phyloP scores from a whole-genome alignment of 2,329 filamentous ascomycete species.

The Cercospora sojina region DNA sequence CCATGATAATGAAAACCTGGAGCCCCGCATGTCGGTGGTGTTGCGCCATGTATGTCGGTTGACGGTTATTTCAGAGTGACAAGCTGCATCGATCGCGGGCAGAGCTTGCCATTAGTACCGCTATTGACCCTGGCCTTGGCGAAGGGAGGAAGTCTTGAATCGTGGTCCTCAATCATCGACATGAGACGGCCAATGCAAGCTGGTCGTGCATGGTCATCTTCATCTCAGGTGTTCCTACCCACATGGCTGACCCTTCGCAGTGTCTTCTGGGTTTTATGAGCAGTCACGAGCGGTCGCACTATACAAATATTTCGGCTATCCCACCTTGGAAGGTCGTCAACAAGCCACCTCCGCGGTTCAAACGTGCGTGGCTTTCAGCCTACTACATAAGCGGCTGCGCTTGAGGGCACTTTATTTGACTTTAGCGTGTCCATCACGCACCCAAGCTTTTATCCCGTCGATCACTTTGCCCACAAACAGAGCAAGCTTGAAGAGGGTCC shows the following conservation, averaged over 20 bases:
- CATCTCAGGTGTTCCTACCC: not conserved
- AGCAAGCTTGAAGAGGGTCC: not conserved
- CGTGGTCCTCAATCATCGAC: not conserved
- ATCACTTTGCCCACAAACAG: constrained; percentile 10
- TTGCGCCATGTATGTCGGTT: not conserved
- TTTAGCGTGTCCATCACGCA: constrained; percentile 3
- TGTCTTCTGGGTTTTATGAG: not conserved
- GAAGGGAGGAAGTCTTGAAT: not conserved
- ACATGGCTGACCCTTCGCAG: not conserved
- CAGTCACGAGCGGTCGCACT: not conserved
- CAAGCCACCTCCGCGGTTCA: not conserved
- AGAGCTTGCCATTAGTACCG: not conserved
- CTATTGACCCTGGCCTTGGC: not conserved
- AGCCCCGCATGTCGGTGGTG: not conserved
- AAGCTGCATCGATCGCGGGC: not conserved
- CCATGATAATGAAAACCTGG: not conserved
- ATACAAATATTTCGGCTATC: not conserved
- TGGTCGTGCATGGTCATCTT: not conserved
- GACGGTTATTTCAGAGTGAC: not conserved
- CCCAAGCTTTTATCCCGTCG: not conserved
- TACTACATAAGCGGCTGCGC: constrained; percentile 11
- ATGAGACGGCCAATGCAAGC: not conserved
- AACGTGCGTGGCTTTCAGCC: not conserved
- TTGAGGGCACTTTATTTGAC: not conserved
- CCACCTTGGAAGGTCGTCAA: not conserved